phyloP scores from a whole-genome alignment of 1,139 yeast genomes.

The Zygosaccharomyces pseudobailii region DNA sequence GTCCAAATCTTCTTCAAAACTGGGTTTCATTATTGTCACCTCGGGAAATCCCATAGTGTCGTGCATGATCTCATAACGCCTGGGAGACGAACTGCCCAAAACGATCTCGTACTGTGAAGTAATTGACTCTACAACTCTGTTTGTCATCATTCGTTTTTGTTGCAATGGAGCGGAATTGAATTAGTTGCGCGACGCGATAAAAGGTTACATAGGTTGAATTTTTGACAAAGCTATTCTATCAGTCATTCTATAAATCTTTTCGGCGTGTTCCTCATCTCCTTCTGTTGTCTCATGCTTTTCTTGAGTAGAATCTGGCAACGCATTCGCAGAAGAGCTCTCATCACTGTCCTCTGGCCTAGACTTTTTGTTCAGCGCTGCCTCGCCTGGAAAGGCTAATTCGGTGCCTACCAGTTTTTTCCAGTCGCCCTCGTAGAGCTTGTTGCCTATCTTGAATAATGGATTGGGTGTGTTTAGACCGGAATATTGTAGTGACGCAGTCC shows the following conservation, averaged over 20 bases:
- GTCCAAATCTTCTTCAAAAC: slow-evolving; percentile 67
- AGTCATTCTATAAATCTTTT: slow-evolving; percentile 31
- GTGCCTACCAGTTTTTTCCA: slow-evolving; percentile 85
- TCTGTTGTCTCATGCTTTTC: slow-evolving; percentile 3
- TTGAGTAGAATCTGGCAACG: not conserved
- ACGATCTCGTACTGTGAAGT: slow-evolving; percentile 40
- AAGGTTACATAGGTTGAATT: slow-evolving; percentile 30
- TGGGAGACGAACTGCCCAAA: slow-evolving; percentile 80
- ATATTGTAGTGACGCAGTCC: slow-evolving; percentile 43
- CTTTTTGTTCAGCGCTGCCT: slow-evolving; percentile 21
- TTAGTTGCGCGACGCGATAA: slow-evolving; percentile 3
- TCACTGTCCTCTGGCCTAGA: slow-evolving; percentile 1
- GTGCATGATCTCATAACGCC: slow-evolving; percentile 63
- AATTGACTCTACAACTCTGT: slow-evolving; percentile 33
- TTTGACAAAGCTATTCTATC: slow-evolving; percentile 34
- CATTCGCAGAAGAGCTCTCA: not conserved
- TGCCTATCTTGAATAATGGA: slow-evolving; percentile 53
- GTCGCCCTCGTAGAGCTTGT: slow-evolving; percentile 59
- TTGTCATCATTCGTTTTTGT: slow-evolving; percentile 22
- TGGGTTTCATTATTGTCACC: slow-evolving; percentile 40
- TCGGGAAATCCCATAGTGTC: slow-evolving; percentile 55
- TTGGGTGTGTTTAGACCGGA: slow-evolving; percentile 48
- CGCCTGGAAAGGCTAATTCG: slow-evolving; percentile 49
- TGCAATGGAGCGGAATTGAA: slow-evolving; percentile 9
- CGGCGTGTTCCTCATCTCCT: slow-evolving; percentile 16